Conservation (phyloP, 192 early-diverging fungal species). For the Umbelopsis isabellina region DNA sequence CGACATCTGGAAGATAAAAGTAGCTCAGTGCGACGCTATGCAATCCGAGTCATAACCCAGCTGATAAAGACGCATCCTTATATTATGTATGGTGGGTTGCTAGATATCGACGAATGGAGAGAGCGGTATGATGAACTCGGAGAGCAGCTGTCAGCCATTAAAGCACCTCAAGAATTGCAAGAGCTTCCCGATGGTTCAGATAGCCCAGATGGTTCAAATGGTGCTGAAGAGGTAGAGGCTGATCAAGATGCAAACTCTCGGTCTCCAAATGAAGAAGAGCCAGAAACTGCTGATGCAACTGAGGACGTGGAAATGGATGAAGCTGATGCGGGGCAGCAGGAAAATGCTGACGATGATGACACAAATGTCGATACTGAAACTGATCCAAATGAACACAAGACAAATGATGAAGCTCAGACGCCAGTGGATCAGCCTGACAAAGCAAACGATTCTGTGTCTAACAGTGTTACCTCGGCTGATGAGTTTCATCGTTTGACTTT, state of each 20-base stretch:
- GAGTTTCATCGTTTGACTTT: conserved; percentile 55
- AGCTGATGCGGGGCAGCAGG: conserved; percentile 13
- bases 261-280: not conserved
- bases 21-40: conserved; percentile 85
- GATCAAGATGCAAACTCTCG: too few relatives aligned
- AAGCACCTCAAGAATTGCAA: conserved; percentile 34
- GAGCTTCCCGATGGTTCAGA: conserved; percentile 3
- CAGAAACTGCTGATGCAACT: not conserved
- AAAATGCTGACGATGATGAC: not conserved
- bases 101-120: conserved; percentile 74
- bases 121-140: conserved; percentile 63
- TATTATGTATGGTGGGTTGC: conserved; percentile 81
- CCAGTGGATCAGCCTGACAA: conserved; percentile 21
- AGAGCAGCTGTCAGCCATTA: conserved; percentile 67
- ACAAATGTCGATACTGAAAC: conserved; percentile 35
- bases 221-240: too few relatives aligned
- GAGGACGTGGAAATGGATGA: conserved; percentile 40
- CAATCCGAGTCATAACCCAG: conserved; percentile 81
- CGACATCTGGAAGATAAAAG: conserved; percentile 90
- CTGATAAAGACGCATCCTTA: conserved; percentile 91
- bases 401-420: not conserved
- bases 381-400: not conserved
- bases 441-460: conserved; percentile 10
- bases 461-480: conserved; percentile 48
- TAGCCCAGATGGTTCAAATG: not conserved